Conservation (phyloP, 257 asterid species). For the Marsdenia floribunda region DNA sequence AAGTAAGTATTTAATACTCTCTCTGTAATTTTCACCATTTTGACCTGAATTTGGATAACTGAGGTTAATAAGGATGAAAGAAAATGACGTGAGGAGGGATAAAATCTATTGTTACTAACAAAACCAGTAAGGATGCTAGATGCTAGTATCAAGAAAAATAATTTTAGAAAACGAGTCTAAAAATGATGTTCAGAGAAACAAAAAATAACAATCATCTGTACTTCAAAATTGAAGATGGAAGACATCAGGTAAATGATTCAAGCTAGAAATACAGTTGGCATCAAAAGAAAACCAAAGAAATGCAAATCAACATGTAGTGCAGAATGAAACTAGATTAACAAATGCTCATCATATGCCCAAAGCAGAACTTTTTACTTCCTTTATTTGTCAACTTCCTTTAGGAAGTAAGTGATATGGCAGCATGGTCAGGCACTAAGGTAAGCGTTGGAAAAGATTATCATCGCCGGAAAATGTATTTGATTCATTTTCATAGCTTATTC, state of each 20-base stretch:
- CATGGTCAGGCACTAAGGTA: background rate
- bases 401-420: no score
- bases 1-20: constrained; percentile 34
- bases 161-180: no score
- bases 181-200: background rate
- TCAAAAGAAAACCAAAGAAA: background rate
- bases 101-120: background rate
- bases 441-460: background rate
- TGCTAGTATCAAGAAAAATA: background rate
- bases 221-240: background rate
- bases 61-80: background rate
- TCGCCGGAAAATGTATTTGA: background rate
- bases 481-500: background rate
- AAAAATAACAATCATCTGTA: background rate
- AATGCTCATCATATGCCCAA: background rate
- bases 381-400: background rate
- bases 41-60: constrained; percentile 25
- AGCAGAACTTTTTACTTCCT: background rate
- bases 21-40: constrained; percentile 40
- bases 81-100: background rate
- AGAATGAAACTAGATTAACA: background rate
- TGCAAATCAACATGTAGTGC: background rate
- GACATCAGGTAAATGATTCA: background rate
- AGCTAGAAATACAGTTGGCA: background rate
- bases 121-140: background rate